Percentiles rank a stretch among this genome's conserved stretches.
Conservation (phyloP, 306 rosid species). For the Prinsepia uniflora region DNA sequence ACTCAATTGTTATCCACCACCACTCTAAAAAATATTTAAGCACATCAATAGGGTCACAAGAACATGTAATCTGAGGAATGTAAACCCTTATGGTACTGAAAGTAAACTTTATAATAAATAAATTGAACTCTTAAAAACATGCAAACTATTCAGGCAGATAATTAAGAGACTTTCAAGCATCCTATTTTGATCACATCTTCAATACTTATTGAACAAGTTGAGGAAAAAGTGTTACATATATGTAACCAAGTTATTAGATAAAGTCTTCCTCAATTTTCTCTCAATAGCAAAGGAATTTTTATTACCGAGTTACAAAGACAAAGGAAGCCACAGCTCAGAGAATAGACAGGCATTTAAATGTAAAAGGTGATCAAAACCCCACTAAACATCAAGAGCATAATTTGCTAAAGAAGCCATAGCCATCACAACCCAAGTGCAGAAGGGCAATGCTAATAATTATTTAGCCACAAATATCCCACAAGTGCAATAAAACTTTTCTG, state of each 20-base stretch:
- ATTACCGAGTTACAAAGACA: neutral
- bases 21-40: neutral
- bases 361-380: neutral
- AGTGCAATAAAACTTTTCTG: neutral
- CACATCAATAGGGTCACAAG: neutral
- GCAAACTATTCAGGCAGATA: neutral
- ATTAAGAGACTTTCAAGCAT: neutral
- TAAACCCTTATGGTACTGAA: neutral
- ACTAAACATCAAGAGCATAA: neutral
- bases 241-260: neutral
- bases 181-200: neutral
- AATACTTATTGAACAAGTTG: neutral
- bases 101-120: neutral
- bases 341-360: neutral
- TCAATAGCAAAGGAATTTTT: neutral
- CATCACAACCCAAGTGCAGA: too few relatives aligned
- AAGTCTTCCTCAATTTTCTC: neutral
- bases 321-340: neutral
- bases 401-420: neutral
- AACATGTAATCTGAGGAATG: neutral
- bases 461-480: too few relatives aligned
- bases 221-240: too few relatives aligned
- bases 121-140: neutral
- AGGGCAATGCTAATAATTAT: too few relatives aligned
- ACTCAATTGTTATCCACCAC: neutral